Evolutionary conservation across 768 basidiomycete species (phyloP).

Genomic region (Mycena albidolilacea): DNA sequence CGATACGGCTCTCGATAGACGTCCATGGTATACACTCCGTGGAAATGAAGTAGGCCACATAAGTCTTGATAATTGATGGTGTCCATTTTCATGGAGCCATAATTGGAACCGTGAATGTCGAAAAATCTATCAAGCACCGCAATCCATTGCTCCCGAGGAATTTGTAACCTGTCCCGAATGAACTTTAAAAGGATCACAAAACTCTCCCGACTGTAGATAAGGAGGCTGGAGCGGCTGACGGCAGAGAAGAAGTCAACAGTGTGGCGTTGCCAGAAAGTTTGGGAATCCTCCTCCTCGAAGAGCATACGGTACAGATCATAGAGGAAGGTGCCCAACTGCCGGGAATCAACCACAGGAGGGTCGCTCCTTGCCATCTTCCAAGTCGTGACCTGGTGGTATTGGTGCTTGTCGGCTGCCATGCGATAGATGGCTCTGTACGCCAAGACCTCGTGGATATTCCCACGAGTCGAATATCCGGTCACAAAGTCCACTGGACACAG

Average conservation of each 20-base stretch:
- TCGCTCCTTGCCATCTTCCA: constrained; percentile 28
- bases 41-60: constrained; percentile 52
- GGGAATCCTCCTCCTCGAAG: constrained; percentile 53
- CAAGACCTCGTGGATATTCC: constrained; percentile 58
- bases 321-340: constrained; percentile 53
- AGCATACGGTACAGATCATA: constrained; percentile 57
- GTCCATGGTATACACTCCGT: constrained; percentile 49
- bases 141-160: constrained; percentile 48
- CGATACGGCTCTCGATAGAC: constrained; percentile 3
- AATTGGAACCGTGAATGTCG: constrained; percentile 38
- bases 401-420: neutral
- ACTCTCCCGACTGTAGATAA: constrained; percentile 57
- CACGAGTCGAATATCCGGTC: constrained; percentile 57
- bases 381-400: constrained; percentile 34
- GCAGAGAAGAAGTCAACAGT: constrained; percentile 27
- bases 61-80: constrained; percentile 57
- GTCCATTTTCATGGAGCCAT: constrained; percentile 43
- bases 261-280: constrained; percentile 39
- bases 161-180: constrained; percentile 46
- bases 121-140: constrained; percentile 50
- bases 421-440: constrained; percentile 24
- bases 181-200: constrained; percentile 54
- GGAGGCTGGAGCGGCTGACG: constrained; percentile 35
- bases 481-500: constrained; percentile 40
- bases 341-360: constrained; percentile 40